phyloP scores from a whole-genome alignment of 1,139 yeast species.

The Blastobotrys capitulatus region DNA sequence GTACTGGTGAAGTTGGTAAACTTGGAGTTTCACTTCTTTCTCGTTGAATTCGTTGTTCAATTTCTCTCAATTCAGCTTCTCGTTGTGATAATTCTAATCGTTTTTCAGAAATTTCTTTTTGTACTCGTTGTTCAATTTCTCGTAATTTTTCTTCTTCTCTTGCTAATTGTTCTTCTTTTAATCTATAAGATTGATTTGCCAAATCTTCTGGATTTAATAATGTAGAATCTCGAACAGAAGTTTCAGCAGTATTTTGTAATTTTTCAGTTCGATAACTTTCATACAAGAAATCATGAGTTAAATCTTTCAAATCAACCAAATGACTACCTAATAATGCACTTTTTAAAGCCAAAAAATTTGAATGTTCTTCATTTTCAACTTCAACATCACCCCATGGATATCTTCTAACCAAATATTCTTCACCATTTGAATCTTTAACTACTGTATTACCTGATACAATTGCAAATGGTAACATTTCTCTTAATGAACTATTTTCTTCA shows the following conservation, averaged over 20 bases:
- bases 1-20: slow-evolving; percentile 10
- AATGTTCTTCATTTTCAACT: slow-evolving; percentile 72
- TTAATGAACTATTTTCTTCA: slow-evolving; percentile 70
- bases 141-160: slow-evolving; percentile 25
- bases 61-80: slow-evolving; percentile 80
- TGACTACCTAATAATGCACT: slow-evolving; percentile 80
- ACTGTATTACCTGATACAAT: slow-evolving; percentile 67
- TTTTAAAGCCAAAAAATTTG: slow-evolving; percentile 73
- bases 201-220: slow-evolving; percentile 36
- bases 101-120: slow-evolving; percentile 79
- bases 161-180: slow-evolving; percentile 38
- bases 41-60: slow-evolving; percentile 63
- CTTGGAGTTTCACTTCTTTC: slow-evolving; percentile 17
- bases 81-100: slow-evolving; percentile 80
- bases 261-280: slow-evolving; percentile 91
- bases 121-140: slow-evolving; percentile 54
- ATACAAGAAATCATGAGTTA: slow-evolving; percentile 84
- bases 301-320: slow-evolving; percentile 82
- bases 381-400: slow-evolving; percentile 93
- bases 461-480: slow-evolving; percentile 77
- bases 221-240: slow-evolving; percentile 21
- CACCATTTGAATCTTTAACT: slow-evolving; percentile 42
- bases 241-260: slow-evolving; percentile 40
- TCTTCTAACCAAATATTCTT: slow-evolving; percentile 64
- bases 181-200: slow-evolving; percentile 36